Evolutionary conservation across 2,329 filamentous ascomycete genomes (phyloP), one percentile per base, ranked within the genome.

Genomic region (Colletotrichum salicis): DNA sequence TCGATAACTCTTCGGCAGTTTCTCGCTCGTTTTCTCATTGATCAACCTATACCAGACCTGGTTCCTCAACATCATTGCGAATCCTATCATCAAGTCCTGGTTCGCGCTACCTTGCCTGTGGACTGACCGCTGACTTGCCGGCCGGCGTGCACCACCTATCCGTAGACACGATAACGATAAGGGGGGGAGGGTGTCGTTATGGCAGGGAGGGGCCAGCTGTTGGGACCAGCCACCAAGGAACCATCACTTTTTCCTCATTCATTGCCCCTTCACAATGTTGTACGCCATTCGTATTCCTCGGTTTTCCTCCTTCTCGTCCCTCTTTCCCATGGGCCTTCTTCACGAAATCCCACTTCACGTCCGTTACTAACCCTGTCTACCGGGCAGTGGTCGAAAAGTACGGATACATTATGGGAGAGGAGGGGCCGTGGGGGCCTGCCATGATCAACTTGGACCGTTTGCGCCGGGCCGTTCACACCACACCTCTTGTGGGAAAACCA

Each of bases 41-140:
- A 48, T 48, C 19, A 8, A 48, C 41, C 8, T 22, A 48, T 2
- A 48, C 41, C 41, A 4, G 19, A n/a, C 41, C 41, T 22, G 41
- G 41, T 22, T 19, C 10, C 19, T 48, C 41, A 22, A 19, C 8
- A 48, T 22, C 41, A 48, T 48, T 19, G 41, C 13, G 22, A 27
- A 62, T 52, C 8, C 29, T n/a, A 31, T 61, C 29, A 48, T 48
- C 41, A 48, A 11, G 41, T 35, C 41, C 57, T 13, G 41, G 41
- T 13, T 35, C 27, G 27, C 19, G 12, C 29, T 41, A 52, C 37
- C 13, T 41, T 19, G 19, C 37, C 37, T 41, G 8, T 55, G n/a
- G 41, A 58, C 41, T 37, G 55, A 66, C 62, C 45, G 62, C 67
- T 55, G 55, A 45, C 61, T 54, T 59, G 66, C 59, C 65, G 65